phyloP scores from a whole-genome alignment of 2,329 filamentous ascomycete genomes.

The Trichoderma sp. region DNA sequence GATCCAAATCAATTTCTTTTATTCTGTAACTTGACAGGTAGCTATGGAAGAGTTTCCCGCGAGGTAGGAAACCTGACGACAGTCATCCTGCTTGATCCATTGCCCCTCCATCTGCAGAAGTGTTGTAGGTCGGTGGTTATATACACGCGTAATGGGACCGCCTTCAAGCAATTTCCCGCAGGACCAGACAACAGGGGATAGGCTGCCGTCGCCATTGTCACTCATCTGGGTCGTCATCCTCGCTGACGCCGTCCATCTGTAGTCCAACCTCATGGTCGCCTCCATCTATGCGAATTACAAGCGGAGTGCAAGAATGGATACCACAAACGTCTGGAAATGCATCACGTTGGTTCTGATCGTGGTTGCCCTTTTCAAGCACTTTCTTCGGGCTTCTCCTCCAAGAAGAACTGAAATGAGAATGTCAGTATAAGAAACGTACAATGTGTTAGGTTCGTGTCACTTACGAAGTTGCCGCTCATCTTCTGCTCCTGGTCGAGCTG shows the following conservation, averaged over 20 bases:
- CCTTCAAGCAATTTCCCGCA: slow-evolving; percentile 37
- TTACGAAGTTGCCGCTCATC: slow-evolving; percentile 83
- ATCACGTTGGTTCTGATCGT: slow-evolving; percentile 35
- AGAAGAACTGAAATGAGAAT: slow-evolving; percentile 70
- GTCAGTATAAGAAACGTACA: slow-evolving; percentile 26
- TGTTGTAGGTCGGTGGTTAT: neutral
- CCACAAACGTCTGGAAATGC: slow-evolving; percentile 51
- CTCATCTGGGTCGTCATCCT: slow-evolving; percentile 68
- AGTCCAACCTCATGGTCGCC: slow-evolving; percentile 37
- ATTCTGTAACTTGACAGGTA: slow-evolving; percentile 10
- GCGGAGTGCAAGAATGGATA: slow-evolving; percentile 48
- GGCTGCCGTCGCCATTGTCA: slow-evolving; percentile 60
- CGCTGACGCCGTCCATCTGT: slow-evolving; percentile 54
- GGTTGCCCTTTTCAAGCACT: slow-evolving; percentile 59
- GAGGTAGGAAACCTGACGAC: slow-evolving; percentile 51
- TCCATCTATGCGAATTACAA: slow-evolving; percentile 33
- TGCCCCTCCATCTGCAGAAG: slow-evolving; percentile 56
- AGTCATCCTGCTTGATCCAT: slow-evolving; percentile 65
- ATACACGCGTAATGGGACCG: slow-evolving; percentile 1
- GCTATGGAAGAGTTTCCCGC: slow-evolving; percentile 35
- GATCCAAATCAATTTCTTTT: slow-evolving; percentile 22
- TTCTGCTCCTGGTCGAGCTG: slow-evolving; percentile 99
- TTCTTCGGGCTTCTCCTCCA: slow-evolving; percentile 70
- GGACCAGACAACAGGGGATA: slow-evolving; percentile 69
- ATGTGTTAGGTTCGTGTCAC: slow-evolving; percentile 38